A percentile compares a stretch with the other conserved stretches of the same genome.
phyloP scores from a whole-genome alignment of 2,329 filamentous ascomycete species.

The Aspergillus viridinutans region DNA sequence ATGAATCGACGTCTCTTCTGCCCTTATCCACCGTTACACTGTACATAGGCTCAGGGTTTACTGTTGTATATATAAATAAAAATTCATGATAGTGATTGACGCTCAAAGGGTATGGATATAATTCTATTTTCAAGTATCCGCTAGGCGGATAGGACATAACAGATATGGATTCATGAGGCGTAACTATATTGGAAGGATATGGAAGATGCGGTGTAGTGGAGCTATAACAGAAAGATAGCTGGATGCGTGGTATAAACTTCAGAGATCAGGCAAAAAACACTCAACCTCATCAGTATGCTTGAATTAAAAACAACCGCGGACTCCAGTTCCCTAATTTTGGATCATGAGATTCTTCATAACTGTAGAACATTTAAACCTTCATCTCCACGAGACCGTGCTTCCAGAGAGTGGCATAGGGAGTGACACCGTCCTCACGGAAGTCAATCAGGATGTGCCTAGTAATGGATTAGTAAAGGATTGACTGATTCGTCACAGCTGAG shows the following conservation, averaged over 20 bases:
- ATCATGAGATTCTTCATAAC: conserved; percentile 16
- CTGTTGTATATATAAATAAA: not conserved
- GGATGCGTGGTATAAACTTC: conserved; percentile 19
- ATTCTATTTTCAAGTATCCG: not conserved
- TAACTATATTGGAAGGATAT: conserved; percentile 32
- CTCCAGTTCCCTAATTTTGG: conserved; percentile 14
- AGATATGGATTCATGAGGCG: conserved; percentile 35
- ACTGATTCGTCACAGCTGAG: not conserved
- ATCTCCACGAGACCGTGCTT: conserved; percentile 85
- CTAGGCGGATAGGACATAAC: conserved; percentile 13
- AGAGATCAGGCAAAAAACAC: not conserved
- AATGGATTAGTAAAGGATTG: not conserved
- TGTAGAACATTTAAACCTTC: conserved; percentile 69
- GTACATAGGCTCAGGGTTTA: not conserved
- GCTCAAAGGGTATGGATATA: not conserved
- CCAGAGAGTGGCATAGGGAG: conserved; percentile 86
- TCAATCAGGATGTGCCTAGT: conserved; percentile 81
- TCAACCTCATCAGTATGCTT: not conserved
- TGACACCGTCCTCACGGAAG: conserved; percentile 94
- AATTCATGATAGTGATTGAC: not conserved
- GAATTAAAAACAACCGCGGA: conserved; percentile 5
- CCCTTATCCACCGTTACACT: not conserved
- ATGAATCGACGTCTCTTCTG: not conserved
- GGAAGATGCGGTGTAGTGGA: conserved; percentile 21
- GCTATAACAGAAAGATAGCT: conserved; percentile 10